phyloP scores from a whole-genome alignment of 768 basidiomycete genomes.

The Cystofilobasidium ferigula region DNA sequence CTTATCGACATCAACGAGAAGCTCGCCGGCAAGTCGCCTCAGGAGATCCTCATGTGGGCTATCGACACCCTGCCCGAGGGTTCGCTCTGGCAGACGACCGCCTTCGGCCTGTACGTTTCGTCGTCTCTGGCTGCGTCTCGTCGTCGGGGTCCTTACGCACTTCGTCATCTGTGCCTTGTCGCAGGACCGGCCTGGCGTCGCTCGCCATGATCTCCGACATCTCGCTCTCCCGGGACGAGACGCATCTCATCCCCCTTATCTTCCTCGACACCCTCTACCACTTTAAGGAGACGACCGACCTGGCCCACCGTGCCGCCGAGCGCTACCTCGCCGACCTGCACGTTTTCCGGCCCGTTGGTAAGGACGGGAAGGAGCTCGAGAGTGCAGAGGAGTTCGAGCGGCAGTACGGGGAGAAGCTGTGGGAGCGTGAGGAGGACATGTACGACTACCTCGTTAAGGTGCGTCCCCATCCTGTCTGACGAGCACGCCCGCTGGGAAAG shows the following conservation, averaged over 20 bases:
- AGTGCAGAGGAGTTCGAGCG: constrained; percentile 63
- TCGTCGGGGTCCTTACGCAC: background rate
- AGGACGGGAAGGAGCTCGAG: constrained; percentile 36
- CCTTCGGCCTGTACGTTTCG: constrained; percentile 60
- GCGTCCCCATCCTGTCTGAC: constrained; percentile 30
- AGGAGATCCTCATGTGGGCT: constrained; percentile 79
- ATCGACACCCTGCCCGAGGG: constrained; percentile 54
- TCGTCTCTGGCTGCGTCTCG: background rate
- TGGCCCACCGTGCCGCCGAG: constrained; percentile 68
- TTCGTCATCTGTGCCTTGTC: background rate
- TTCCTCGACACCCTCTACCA: constrained; percentile 96
- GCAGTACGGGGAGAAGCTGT: constrained; percentile 66
- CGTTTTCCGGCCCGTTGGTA: constrained; percentile 67
- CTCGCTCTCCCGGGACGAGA: constrained; percentile 40
- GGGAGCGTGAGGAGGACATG: constrained; percentile 73
- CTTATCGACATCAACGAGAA: constrained; percentile 61
- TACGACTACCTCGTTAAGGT: constrained; percentile 94
- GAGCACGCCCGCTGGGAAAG: too few relatives aligned
- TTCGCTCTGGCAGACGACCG: constrained; percentile 80
- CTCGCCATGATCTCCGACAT: constrained; percentile 89
- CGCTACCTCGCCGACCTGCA: constrained; percentile 63
- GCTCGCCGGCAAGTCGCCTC: constrained; percentile 60
- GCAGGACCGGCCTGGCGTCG: constrained; percentile 70
- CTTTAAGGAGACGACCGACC: constrained; percentile 81
- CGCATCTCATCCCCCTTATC: constrained; percentile 58